phyloP scores from a whole-genome alignment of 768 basidiomycete species.

The Lentinula guzmanii region DNA sequence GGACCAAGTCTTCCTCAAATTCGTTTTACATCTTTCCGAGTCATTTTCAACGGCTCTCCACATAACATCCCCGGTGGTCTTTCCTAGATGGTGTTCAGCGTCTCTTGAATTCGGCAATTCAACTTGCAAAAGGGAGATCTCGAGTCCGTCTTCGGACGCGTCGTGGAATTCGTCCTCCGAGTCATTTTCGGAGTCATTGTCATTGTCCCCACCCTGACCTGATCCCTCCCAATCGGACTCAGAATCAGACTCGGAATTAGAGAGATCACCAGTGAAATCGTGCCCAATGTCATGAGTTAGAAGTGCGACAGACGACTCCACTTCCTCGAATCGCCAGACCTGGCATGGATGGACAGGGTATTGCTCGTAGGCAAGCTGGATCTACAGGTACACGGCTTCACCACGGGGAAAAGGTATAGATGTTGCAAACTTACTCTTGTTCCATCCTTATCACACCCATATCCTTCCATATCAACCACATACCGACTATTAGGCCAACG shows the following conservation, averaged over 20 bases:
- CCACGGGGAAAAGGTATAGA: neutral
- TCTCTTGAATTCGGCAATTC: no score
- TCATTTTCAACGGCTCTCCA: no score
- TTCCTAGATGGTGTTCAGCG: no score
- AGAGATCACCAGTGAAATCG: neutral
- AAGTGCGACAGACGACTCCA: neutral
- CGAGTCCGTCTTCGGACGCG: neutral
- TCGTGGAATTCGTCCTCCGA: neutral
- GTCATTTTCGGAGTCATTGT: neutral
- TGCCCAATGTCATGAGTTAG: neutral
- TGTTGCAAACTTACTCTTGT: neutral
- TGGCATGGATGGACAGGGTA: neutral
- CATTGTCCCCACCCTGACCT: neutral
- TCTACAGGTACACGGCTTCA: neutral
- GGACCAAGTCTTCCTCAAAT: no score
- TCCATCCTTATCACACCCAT: neutral
- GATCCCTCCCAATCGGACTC: neutral
- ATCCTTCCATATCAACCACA: neutral
- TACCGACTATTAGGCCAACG: neutral
- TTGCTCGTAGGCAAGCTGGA: conserved; percentile 1
- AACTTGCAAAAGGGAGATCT: neutral
- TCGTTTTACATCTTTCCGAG: no score
- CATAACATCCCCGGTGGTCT: no score
- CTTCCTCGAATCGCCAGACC: neutral
- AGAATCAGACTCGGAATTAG: neutral